These are phyloP conservation scores for Phytophthora rubi DNA, from an alignment of 352 stramenopile genomes.

Conservation along the genomic window DNA sequence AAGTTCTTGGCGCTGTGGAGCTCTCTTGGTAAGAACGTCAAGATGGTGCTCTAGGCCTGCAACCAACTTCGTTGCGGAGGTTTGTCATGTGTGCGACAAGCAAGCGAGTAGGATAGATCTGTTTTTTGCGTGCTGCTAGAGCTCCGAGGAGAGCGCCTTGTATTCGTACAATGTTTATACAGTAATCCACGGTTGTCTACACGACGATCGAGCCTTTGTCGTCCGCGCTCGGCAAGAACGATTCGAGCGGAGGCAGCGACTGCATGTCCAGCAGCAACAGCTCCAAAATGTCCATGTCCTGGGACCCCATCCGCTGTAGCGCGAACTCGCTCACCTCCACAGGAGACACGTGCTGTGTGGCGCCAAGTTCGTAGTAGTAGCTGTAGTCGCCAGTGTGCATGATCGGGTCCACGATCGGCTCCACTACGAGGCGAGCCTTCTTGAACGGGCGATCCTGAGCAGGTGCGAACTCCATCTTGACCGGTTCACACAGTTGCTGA, in stretches of 20 bases:
- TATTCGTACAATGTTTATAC: neutral
- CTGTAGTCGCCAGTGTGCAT: slow-evolving; percentile 4
- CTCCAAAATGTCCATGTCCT: slow-evolving; percentile 34
- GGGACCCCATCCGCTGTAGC: slow-evolving; percentile 11
- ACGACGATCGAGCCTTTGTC: neutral
- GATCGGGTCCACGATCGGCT: neutral
- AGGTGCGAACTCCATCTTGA: neutral
- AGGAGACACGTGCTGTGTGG: slow-evolving; percentile 2
- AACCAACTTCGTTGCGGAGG: too few relatives aligned
- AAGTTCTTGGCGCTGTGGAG: too few relatives aligned
- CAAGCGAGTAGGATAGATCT: too few relatives aligned
- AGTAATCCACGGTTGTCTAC: slow-evolving; percentile 2
- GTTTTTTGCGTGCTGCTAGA: too few relatives aligned
- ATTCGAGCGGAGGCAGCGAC: slow-evolving; percentile 22
- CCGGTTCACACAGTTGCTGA: neutral
- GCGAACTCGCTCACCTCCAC: neutral
- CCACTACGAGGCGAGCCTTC: neutral
- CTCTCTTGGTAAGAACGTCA: too few relatives aligned
- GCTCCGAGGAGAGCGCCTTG: neutral
- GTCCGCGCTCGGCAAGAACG: slow-evolving; percentile 7
- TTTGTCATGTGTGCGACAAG: too few relatives aligned
- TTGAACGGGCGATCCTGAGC: neutral
- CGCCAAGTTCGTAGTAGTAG: slow-evolving; percentile 7
- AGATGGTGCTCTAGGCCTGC: too few relatives aligned
- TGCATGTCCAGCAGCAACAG: slow-evolving; percentile 31